Evolutionary conservation across 129 eudicot species (phyloP).

Genomic region (Oenanthe sinensis): DNA sequence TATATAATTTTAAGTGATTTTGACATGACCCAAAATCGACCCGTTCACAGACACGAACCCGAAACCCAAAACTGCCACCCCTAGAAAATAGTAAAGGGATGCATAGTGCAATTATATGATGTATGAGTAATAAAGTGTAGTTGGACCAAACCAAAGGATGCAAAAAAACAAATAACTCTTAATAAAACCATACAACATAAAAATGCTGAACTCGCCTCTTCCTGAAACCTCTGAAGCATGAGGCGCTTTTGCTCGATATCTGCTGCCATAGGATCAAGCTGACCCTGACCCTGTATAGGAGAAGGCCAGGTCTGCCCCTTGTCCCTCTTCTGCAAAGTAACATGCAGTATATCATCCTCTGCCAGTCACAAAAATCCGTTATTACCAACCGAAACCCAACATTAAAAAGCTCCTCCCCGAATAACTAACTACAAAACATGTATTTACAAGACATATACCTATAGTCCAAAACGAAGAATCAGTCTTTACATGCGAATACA

Average conservation of each 20-base stretch:
- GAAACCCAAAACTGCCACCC: too few species aligned
- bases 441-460: conserved; percentile 26
- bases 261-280: conserved; percentile 68
- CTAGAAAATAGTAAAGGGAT: too few species aligned
- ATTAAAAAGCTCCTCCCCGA: not conserved
- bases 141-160: too few species aligned
- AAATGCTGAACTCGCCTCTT: conserved; percentile 40
- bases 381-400: not conserved
- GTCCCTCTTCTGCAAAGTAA: conserved; percentile 86
- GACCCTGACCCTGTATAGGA: conserved; percentile 84
- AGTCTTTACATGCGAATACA: conserved; percentile 67
- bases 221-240: conserved; percentile 97
- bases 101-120: too few species aligned
- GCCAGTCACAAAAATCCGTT: conserved; percentile 16
- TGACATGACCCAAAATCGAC: too few species aligned
- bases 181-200: not conserved
- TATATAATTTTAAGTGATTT: too few species aligned
- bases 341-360: conserved; percentile 91
- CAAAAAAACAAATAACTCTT: too few species aligned
- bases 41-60: too few species aligned
- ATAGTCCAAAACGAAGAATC: conserved; percentile 91
- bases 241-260: conserved; percentile 93
- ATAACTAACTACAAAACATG: not conserved
- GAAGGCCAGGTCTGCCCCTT: conserved; percentile 97
- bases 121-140: too few species aligned